Evolutionary conservation across 441 rosid species (phyloP).

Genomic region (Pelargonium fulgidum): DNA sequence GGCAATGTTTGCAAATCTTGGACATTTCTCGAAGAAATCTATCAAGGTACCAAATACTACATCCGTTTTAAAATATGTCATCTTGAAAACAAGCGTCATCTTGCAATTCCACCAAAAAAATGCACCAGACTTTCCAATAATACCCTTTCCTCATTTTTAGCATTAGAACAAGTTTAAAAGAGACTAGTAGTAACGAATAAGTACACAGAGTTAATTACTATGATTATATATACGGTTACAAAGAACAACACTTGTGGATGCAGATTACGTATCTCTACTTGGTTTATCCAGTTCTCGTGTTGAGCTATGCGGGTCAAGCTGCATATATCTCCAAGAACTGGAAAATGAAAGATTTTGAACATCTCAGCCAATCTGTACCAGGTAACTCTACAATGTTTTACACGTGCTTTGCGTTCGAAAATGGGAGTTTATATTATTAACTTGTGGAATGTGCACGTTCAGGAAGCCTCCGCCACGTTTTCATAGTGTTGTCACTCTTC

Average conservation of each 20-base stretch:
- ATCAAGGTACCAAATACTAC: slow-evolving; percentile 34
- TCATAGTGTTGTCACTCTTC: slow-evolving; percentile 39
- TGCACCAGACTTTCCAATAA: too few relatives aligned
- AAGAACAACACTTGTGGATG: slow-evolving; percentile 18
- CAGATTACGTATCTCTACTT: slow-evolving; percentile 46
- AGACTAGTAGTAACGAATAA: too few relatives aligned
- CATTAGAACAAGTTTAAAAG: too few relatives aligned
- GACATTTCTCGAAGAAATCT: slow-evolving; percentile 61
- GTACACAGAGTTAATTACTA: background rate
- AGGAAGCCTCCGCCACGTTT: slow-evolving; percentile 40
- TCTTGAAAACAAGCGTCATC: too few relatives aligned
- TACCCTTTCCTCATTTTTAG: too few relatives aligned
- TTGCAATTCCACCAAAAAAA: too few relatives aligned
- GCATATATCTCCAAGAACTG: slow-evolving; percentile 49
- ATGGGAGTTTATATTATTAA: slow-evolving; percentile 17
- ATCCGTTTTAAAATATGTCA: background rate
- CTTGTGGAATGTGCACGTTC: slow-evolving; percentile 18
- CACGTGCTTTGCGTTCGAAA: background rate
- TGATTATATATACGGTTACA: background rate
- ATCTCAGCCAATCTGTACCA: slow-evolving; percentile 46
- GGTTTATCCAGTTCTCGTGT: slow-evolving; percentile 45
- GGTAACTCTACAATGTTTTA: slow-evolving; percentile 28
- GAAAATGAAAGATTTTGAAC: slow-evolving; percentile 28
- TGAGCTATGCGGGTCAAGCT: slow-evolving; percentile 61
- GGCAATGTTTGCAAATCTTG: slow-evolving; percentile 65